Evolutionary conservation across 1,284 basidiomycete species (phyloP), one percentile per base, ranked within the genome.

Genomic region (Fomitopsis pinicola): DNA sequence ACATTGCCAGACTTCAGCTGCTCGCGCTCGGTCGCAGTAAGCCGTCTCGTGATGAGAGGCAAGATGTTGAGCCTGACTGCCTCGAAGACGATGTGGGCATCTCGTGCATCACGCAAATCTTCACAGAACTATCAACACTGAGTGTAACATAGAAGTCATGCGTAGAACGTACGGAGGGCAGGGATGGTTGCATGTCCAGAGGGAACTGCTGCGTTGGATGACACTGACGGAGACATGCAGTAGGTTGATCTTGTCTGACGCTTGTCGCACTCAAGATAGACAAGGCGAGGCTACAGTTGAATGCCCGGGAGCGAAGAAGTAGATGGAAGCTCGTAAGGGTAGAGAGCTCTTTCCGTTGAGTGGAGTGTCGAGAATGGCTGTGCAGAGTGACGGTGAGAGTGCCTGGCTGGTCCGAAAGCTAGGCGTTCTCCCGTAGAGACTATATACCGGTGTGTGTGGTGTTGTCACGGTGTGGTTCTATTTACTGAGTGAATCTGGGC

Each of bases 61-160:
- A 91, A 76, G 53, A 87, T 76, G 63, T 84, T 85, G 58, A 84
- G 80, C 30, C 89, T 80, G 59, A 91, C 90, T 10, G 90, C 89
- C 71, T 92, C 89, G 52, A 92, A 80, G 46, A 92, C 75, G 57
- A 88, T 72, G 57, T 79, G 78, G 4, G 79, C 79, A 66, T 81
- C 85, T 65, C 86, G 81, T 3, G 88, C 87, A 70, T 79, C 78
- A 15, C 89, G 83, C 42, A 91, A 82, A 69, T 91, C 89, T 91
- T 61, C 15, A 22, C 5, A 30, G 40, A 7, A 44, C 45, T 50
- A 15, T 61, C 10, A 62, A 45, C 4, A 6, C 42, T 10, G n/a
- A 19, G 17, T 22, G 2, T 2, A 22, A 22, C 22, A 22, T 22
- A 22, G 28, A 3, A 38, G 36, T 42, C 8, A 28, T 28, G 38